Percentiles rank a stretch among this genome's conserved stretches.
Conservation (phyloP, 148 eudicot species). For the Rhododendron ovatum region DNA sequence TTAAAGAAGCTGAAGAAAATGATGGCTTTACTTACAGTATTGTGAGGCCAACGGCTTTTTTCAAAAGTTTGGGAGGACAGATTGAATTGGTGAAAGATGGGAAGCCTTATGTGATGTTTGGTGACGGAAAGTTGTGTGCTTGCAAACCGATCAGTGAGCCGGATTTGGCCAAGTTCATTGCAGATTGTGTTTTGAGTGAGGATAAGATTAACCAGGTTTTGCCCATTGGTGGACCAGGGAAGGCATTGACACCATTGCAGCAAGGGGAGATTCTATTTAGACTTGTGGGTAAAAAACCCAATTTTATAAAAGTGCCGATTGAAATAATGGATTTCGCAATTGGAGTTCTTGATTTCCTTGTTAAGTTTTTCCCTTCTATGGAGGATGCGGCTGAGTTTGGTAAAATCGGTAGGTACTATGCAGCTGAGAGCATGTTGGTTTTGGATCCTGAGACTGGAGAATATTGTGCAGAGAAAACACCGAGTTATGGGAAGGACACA, state of each 20-base stretch:
- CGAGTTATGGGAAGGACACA: constrained; percentile 87
- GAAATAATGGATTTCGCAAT: constrained; percentile 89
- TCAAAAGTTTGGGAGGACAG: constrained; percentile 96
- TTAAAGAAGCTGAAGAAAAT: constrained; percentile 53
- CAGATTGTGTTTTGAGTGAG: constrained; percentile 69
- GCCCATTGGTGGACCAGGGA: constrained; percentile 92
- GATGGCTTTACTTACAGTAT: constrained; percentile 65
- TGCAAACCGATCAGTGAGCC: constrained; percentile 91
- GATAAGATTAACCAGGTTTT: constrained; percentile 62
- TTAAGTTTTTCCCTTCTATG: constrained; percentile 62
- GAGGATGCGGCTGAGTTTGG: constrained; percentile 95
- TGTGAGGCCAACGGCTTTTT: constrained; percentile 94
- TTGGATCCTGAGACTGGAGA: constrained; percentile 82
- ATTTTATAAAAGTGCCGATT: constrained; percentile 82
- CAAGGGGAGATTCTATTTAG: constrained; percentile 87
- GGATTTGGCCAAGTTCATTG: constrained; percentile 79
- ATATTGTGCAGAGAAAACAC: constrained; percentile 71
- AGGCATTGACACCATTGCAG: constrained; percentile 83
- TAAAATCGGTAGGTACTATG: constrained; percentile 92
- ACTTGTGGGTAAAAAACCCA: constrained; percentile 66
- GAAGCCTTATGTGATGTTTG: constrained; percentile 97
- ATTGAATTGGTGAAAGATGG: constrained; percentile 91
- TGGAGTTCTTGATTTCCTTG: constrained; percentile 75
- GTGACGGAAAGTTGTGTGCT: constrained; percentile 89
- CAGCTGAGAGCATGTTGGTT: constrained; percentile 92